Base-by-base conservation (phyloP, 2,329 filamentous ascomycete species). In the Ilyonectria destructans region DNA sequence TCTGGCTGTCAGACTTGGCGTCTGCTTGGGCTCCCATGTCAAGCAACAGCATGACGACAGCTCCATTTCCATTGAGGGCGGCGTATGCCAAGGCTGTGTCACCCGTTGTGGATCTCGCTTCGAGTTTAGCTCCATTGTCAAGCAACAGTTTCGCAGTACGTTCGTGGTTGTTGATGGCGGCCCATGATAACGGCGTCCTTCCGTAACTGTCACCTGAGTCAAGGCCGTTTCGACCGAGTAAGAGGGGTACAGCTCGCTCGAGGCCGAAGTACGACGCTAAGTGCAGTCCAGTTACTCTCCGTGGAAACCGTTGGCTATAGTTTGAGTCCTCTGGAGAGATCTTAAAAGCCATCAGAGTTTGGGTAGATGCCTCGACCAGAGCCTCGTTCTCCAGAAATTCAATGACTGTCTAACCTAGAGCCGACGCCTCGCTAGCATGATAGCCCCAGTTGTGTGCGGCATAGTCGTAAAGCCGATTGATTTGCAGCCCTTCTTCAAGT, bases 371-470 rank as follows among this genome's bases (percentile, higher is more conserved):
- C 31, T 70, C 51, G 1, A 69, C 55, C 9, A 72, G 71, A 17
- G 59, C 13, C 15, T 72, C 19, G 17, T 31, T 62, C 26, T 45
- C 2, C 6, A 79, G 56, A 60, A 78, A 74, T 6, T 45, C 21
- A 0, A 71, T 54, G n/a, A 76, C 37, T 13, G 15, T 12, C 26
- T 66, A 52, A 35, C 43, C 43, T 26, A 31, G 5, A 10, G 62
- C 54, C 12, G 59, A 46, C 60, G 61, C 66, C 29, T 73, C 29
- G 2, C 61, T 69, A 52, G 75, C 77, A 72, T 82, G 80, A 64
- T 78, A 12, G 1, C 80, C 80, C 81, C 81, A 83, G 67, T 80
- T 70, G 1, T 26, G 17, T 17, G 79, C 69, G 0, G 80, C 78
- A 49, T 83, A 83, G 3, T 69, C n/a, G 63, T 77, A 80, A n/a